phyloP scores from a whole-genome alignment of 257 asterid species.

The Salvia rosmarinus region DNA sequence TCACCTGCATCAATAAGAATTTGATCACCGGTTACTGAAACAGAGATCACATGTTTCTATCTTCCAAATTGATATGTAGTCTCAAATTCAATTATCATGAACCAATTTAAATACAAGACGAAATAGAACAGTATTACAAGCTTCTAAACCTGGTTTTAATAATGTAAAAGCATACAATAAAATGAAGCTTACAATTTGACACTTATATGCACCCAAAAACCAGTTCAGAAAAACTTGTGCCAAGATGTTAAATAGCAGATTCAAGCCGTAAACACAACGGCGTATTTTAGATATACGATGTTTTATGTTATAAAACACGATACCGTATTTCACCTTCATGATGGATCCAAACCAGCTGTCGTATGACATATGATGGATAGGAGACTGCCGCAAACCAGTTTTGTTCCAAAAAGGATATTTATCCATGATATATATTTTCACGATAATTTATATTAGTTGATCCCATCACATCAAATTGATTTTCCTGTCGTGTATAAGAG shows the following conservation, averaged over 20 bases:
- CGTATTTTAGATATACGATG: not conserved
- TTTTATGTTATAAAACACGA: not conserved
- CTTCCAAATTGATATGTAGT: not conserved
- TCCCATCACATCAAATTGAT: not conserved
- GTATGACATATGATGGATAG: too few relatives aligned
- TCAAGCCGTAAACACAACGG: not conserved
- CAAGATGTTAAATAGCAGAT: not conserved
- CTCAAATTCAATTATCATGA: not conserved
- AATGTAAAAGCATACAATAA: not conserved
- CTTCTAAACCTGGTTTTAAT: not conserved
- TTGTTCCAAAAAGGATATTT: not conserved
- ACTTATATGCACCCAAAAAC: not conserved
- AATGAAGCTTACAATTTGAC: not conserved
- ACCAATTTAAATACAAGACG: not conserved
- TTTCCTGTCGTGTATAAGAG: not conserved
- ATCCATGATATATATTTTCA: not conserved
- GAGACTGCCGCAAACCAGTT: not conserved
- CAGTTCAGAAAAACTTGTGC: not conserved
- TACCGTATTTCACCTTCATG: too few relatives aligned
- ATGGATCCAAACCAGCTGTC: too few relatives aligned
- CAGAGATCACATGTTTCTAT: not conserved
- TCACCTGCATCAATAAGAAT: constrained; percentile 3
- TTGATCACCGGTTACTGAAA: not conserved
- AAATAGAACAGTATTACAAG: not conserved
- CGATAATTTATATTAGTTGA: not conserved